These are phyloP conservation scores for Neurospora sp. DNA, from an alignment of 495 filamentous ascomycete species.

Conservation along the genomic window DNA sequence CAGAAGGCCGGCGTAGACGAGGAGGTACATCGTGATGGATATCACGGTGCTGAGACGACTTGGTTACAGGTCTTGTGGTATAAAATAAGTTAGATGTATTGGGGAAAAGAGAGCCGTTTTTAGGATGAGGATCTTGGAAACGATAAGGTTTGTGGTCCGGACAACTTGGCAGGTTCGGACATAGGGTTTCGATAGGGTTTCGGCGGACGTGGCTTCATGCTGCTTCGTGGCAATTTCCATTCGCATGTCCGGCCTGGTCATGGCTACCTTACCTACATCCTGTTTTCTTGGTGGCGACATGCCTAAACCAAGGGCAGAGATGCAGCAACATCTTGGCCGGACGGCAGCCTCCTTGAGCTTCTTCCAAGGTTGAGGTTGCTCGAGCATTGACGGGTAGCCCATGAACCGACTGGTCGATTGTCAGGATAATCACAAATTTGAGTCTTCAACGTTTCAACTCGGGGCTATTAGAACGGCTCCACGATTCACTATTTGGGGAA, in stretches of 20 bases:
- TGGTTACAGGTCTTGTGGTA: neutral
- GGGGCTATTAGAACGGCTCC: too few relatives aligned
- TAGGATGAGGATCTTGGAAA: neutral
- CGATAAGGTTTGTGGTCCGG: neutral
- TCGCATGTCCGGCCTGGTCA: neutral
- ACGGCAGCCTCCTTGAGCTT: neutral
- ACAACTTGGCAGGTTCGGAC: neutral
- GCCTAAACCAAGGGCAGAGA: neutral
- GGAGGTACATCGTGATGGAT: neutral
- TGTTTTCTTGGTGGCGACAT: neutral
- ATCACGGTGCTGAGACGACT: neutral
- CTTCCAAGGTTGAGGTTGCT: neutral
- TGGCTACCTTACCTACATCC: neutral
- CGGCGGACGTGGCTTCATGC: neutral
- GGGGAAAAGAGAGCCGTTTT: neutral
- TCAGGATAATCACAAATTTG: neutral
- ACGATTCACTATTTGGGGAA: too few relatives aligned
- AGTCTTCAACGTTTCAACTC: too few relatives aligned
- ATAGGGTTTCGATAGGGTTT: neutral
- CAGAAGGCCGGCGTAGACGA: neutral
- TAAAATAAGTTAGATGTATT: neutral
- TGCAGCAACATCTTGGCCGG: neutral
- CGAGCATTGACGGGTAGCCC: neutral
- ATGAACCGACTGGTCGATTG: neutral
- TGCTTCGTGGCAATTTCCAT: neutral